phyloP scores from a whole-genome alignment of 2,329 filamentous ascomycete species.

The Diplodia corticola region DNA sequence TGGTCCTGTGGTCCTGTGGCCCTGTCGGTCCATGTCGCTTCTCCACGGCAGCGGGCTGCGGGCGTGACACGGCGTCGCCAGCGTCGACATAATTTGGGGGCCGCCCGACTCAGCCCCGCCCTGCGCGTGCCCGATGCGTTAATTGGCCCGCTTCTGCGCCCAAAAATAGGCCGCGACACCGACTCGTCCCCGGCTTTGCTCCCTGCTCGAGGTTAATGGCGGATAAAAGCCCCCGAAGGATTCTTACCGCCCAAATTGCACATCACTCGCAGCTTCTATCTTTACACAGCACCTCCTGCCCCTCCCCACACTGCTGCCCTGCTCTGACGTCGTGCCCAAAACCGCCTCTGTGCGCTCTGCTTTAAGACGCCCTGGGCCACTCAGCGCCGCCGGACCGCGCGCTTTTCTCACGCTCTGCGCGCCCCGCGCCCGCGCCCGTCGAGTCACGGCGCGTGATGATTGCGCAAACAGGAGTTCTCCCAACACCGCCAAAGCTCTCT shows the following conservation, averaged over 20 bases:
- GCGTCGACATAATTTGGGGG: conserved; percentile 12
- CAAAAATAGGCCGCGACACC: conserved; percentile 12
- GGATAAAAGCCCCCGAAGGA: conserved; percentile 19
- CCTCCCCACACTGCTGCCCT: not conserved
- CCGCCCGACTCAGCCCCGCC: not conserved
- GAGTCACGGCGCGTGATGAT: not conserved
- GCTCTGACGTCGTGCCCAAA: not conserved
- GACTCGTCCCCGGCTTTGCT: not conserved
- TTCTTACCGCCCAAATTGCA: conserved; percentile 18
- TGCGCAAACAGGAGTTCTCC: conserved; percentile 4
- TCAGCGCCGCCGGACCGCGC: conserved; percentile 14
- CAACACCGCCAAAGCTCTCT: not conserved
- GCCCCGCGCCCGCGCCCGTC: not conserved
- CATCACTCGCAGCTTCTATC: not conserved
- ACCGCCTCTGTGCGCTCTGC: not conserved
- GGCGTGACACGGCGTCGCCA: conserved; percentile 2
- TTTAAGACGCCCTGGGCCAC: not conserved
- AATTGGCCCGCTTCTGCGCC: conserved; percentile 10
- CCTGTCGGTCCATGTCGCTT: conserved; percentile 7
- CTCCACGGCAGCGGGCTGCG: conserved; percentile 4
- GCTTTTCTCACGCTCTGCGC: not conserved
- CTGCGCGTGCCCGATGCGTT: not conserved
- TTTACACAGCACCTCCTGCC: not conserved
- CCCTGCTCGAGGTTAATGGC: conserved; percentile 5
- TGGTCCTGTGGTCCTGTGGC: too few species aligned